Percentiles rank a stretch among this genome's conserved stretches.
Evolutionary conservation across 805 yeast genomes (phyloP).

Genomic region (Peterozyma xylosa): DNA sequence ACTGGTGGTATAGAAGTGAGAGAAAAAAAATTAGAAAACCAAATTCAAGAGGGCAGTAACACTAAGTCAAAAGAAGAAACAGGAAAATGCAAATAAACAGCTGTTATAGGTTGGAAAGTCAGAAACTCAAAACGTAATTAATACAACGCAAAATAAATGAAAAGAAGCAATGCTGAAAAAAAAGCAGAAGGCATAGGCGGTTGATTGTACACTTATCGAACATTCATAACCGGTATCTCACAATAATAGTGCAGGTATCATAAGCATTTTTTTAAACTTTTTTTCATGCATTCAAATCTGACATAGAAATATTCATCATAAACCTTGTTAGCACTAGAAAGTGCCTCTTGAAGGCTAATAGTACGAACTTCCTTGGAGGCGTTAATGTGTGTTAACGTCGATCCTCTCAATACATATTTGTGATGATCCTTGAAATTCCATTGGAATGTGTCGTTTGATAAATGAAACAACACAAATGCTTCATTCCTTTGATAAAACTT

Average conservation of each 20-base stretch:
- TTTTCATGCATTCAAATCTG: conserved; percentile 52
- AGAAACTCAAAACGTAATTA: too few relatives aligned
- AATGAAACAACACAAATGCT: conserved; percentile 82
- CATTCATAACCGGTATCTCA: neutral
- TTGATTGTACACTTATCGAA: neutral
- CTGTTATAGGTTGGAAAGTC: too few relatives aligned
- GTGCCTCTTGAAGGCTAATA: conserved; percentile 41
- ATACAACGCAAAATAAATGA: too few relatives aligned
- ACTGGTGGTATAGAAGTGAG: too few relatives aligned
- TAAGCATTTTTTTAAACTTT: conserved; percentile 41
- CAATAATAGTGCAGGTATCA: neutral
- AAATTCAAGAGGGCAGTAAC: too few relatives aligned
- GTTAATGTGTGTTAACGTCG: conserved; percentile 71
- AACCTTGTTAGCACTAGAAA: conserved; percentile 35
- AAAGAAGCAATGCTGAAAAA: neutral
- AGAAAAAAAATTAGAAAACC: too few relatives aligned
- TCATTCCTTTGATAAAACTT: conserved; percentile 41
- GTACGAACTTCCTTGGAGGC: conserved; percentile 69
- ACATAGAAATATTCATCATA: conserved; percentile 39
- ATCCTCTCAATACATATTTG: conserved; percentile 72
- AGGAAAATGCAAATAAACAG: too few relatives aligned
- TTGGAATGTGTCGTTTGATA: conserved; percentile 89
- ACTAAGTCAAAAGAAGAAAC: too few relatives aligned
- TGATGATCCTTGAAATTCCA: conserved; percentile 95
- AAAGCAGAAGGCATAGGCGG: neutral